These are phyloP conservation scores for Trichoderma aggressivum DNA, from an alignment of 2,329 filamentous ascomycete species.

Conservation along the genomic window DNA sequence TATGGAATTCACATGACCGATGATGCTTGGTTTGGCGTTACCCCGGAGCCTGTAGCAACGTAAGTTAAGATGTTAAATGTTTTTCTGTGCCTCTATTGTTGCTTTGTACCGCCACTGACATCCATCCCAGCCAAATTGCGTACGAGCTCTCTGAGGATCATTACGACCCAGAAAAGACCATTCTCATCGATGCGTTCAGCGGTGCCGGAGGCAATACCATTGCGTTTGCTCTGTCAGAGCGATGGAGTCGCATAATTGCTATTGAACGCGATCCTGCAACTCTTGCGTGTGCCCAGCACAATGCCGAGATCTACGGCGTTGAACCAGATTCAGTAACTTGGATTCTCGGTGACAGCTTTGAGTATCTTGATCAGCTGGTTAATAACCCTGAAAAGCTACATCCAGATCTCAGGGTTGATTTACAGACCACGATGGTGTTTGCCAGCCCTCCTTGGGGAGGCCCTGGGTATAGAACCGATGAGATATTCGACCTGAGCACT, in stretches of 20 bases:
- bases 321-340: slow-evolving; percentile 70
- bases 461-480: slow-evolving; percentile 52
- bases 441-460: slow-evolving; percentile 61
- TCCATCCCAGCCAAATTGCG: slow-evolving; percentile 64
- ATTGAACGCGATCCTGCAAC: slow-evolving; percentile 81
- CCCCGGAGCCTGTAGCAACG: slow-evolving; percentile 86
- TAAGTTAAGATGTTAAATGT: slow-evolving; percentile 39
- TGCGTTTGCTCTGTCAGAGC: slow-evolving; percentile 78
- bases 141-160: slow-evolving; percentile 69
- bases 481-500: slow-evolving; percentile 75
- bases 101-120: background rate
- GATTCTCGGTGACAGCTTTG: slow-evolving; percentile 84
- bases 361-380: slow-evolving; percentile 54
- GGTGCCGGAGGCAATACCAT: slow-evolving; percentile 93
- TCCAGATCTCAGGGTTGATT: slow-evolving; percentile 40
- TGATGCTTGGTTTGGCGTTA: slow-evolving; percentile 95
- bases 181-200: slow-evolving; percentile 83
- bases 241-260: slow-evolving; percentile 81
- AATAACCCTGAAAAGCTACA: slow-evolving; percentile 37
- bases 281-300: slow-evolving; percentile 87
- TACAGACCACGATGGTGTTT: slow-evolving; percentile 47
- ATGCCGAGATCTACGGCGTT: slow-evolving; percentile 82
- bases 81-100: background rate
- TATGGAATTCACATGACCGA: slow-evolving; percentile 87
- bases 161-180: slow-evolving; percentile 53